Evolutionary conservation across 1,284 basidiomycete genomes (phyloP).

Genomic region (Apiotrichum domesticum): DNA sequence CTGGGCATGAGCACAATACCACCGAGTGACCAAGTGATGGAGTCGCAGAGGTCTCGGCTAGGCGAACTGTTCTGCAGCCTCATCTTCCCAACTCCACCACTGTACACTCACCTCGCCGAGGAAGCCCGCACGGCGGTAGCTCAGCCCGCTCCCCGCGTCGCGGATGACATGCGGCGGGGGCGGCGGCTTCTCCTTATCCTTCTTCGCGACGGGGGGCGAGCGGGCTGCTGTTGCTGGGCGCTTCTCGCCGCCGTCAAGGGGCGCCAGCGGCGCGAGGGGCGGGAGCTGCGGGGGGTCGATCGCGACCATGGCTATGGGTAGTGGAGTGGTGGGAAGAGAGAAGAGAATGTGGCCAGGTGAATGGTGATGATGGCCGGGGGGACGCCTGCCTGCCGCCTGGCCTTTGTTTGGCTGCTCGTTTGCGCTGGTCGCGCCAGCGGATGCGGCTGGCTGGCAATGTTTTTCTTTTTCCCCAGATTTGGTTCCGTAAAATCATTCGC

Average conservation of each 20-base stretch:
- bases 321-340: neutral
- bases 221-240: neutral
- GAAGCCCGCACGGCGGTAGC: conserved; percentile 68
- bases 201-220: conserved; percentile 2
- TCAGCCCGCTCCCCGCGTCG: conserved; percentile 57
- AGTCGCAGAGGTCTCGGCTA: no score
- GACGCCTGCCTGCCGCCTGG: no score
- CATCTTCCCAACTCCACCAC: no score
- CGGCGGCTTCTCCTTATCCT: conserved; percentile 65
- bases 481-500: conserved; percentile 9
- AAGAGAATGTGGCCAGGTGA: neutral
- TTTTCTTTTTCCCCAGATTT: neutral
- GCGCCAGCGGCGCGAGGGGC: neutral
- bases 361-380: neutral
- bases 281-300: neutral
- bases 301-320: neutral
- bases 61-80: no score
- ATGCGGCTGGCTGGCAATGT: no score
- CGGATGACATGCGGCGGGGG: conserved; percentile 71
- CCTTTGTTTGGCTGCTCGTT: no score
- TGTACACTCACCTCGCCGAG: conserved; percentile 67
- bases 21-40: no score
- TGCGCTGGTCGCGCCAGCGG: neutral
- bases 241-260: neutral
- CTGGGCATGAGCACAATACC: conserved; percentile 44